Evolutionary conservation across 495 filamentous ascomycete genomes (phyloP), one percentile per base, ranked within the genome.

Genomic region (Aspergillus asperescens): DNA sequence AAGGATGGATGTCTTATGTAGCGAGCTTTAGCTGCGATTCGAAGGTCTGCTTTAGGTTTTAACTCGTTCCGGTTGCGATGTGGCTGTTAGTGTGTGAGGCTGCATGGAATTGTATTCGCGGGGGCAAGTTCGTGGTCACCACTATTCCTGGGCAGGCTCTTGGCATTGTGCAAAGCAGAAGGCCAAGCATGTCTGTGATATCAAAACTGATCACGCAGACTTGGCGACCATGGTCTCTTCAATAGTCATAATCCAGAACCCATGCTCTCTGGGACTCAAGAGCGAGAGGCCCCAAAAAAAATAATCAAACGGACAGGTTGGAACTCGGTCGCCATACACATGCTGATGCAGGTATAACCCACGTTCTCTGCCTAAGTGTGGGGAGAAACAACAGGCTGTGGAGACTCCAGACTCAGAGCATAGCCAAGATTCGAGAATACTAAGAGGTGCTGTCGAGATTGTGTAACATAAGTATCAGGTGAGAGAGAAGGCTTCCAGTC

Each of bases 1-100:
- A 89, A 89, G 71, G 85, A 88, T 55, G 93, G 88, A 13, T 98
- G 94, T 66, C 72, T 95, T 71, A 95, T 96, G 89, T 97, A 60
- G 73, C 24, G 10, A 9, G 9, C n/a, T n/a, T n/a, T n/a, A n/a
- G n/a, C n/a, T n/a, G n/a, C n/a, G n/a, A n/a, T n/a, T n/a, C n/a
- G 25, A 41, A 38, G 31, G 43, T 38, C 22, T 45, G 38, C 40
- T 44, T 52, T 46, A 45, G 24, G 38, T 29, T 44, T 52, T 46
- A 45, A 32, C 23, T 45, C 28, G 29, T 47, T 47, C 44, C 29
- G 44, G 44, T 27, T 13, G 23, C 32, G 9, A 28, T 39, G 16
- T 31, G 27, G 19, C 18, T 15, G 39, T 7, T 43, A 45, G 34
- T 38, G 38, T 18, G 44, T 47, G 44, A 47, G 44, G 44, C 44